Evolutionary conservation across 2,329 filamentous ascomycete genomes (phyloP), one percentile per base, ranked within the genome.

Genomic region (Pestalotiopsis sp.): DNA sequence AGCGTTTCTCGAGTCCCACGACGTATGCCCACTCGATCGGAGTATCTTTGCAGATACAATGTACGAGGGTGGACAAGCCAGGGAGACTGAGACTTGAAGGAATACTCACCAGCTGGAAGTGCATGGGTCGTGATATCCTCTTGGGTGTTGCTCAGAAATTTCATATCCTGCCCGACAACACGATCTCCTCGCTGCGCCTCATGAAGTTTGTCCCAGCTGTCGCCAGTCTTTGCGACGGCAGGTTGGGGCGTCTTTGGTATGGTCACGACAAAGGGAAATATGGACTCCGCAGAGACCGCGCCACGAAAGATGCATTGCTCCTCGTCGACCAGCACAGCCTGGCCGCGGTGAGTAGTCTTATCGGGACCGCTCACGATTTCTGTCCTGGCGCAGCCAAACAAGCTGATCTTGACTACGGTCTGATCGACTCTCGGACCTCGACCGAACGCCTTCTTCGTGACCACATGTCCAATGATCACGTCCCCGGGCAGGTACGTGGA

Each of bases 341-440:
- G 59, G 38, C 68, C 68, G 4, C 56, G 66, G 56, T 66, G 63
- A 27, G 56, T 39, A 3, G 3, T 20, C 52, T 66, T 23, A 9
- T 58, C 17, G 6, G 59, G 17, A 4, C 39, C 20, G 38, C 23
- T 23, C 20, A 64, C 61, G 17, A 69, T 62, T 38, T 69, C 67
- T 23, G 66, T 68, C 39, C 68, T 65, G 52, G 56, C 38, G 52
- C 68, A 66, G 14, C 66, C 68, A 36, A 68, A 68, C 13, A 69
- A 31, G 31, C 41, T 41, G 17, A 69, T n/a, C 6, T 56, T 56
- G 17, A 69, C 63, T 14, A n/a, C 27, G 2, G 67, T 66, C 57
- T 61, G 56, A 14, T 64, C 41, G 1, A 25, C 56, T 4, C 31
- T 49, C 4, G 23, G 17, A 39, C 45, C 45, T 13, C n/a, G 6